Conservation (phyloP, 1,139 yeast species). For the Taphrina wiesneri region DNA sequence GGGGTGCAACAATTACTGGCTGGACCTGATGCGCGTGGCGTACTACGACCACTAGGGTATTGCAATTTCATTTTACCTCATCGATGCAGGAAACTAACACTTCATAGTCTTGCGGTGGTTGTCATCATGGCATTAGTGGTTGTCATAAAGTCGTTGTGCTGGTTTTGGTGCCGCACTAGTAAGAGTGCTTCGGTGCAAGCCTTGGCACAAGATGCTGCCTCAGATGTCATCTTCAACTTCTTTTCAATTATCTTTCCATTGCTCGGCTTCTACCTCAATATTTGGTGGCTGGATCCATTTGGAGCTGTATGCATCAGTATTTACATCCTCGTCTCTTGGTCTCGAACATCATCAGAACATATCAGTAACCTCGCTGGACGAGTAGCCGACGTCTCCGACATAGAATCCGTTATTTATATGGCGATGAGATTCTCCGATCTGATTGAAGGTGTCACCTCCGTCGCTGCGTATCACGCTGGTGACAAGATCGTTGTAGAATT, state of each 20-base stretch:
- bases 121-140: constrained; percentile 66
- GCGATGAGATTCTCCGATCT: constrained; percentile 70
- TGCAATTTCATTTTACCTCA: background rate
- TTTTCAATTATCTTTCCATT: constrained; percentile 73
- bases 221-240: constrained; percentile 68
- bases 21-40: constrained; percentile 41
- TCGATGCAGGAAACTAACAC: background rate
- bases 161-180: constrained; percentile 64
- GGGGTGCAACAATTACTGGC: constrained; percentile 48
- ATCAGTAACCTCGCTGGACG: constrained; percentile 75
- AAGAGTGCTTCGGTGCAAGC: constrained; percentile 73
- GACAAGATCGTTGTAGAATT: constrained; percentile 76
- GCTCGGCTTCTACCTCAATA: constrained; percentile 53
- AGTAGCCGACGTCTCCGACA: constrained; percentile 58
- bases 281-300: constrained; percentile 74
- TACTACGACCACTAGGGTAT: constrained; percentile 46
- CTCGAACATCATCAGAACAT: constrained; percentile 56
- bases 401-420: constrained; percentile 65
- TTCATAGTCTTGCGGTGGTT: constrained; percentile 55
- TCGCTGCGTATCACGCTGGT: constrained; percentile 76
- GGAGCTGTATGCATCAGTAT: constrained; percentile 67
- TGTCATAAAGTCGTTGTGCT: constrained; percentile 60
- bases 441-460: constrained; percentile 63
- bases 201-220: constrained; percentile 76
- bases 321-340: constrained; percentile 68